Percentiles rank a stretch among this genome's conserved stretches.
These are phyloP conservation scores for Microsporum canis DNA, from an alignment of 2,329 filamentous ascomycete species.

Conservation along the genomic window DNA sequence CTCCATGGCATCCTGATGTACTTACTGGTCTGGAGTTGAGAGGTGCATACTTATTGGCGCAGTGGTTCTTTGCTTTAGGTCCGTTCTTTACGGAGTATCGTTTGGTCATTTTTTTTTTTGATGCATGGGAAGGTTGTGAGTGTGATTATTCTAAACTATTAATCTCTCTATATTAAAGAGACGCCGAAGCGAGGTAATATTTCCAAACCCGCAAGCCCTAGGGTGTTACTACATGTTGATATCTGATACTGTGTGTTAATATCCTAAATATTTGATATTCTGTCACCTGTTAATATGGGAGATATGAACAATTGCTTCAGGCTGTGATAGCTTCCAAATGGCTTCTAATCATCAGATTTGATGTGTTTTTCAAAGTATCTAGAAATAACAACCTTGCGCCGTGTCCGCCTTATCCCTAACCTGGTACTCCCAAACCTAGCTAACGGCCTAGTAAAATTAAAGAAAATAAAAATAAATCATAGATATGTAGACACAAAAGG, in stretches of 20 bases:
- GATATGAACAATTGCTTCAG: too few species aligned
- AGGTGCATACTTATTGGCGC: slow-evolving; percentile 3
- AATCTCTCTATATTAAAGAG: background rate
- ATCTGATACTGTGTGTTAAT: too few species aligned
- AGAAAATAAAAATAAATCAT: background rate
- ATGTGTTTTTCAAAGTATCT: background rate
- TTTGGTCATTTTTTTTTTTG: background rate
- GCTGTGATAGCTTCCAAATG: too few species aligned
- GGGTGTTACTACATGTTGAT: too few species aligned
- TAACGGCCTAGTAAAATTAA: background rate
- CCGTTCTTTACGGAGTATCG: background rate
- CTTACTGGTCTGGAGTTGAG: slow-evolving; percentile 9
- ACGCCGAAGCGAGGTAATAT: background rate
- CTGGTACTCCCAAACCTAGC: background rate
- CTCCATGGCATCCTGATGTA: slow-evolving; percentile 28
- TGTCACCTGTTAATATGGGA: too few species aligned
- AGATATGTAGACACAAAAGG: too few species aligned
- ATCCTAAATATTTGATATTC: too few species aligned
- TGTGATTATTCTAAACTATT: background rate
- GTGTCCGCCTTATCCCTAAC: background rate
- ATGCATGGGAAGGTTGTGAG: background rate
- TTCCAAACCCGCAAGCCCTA: too few species aligned
- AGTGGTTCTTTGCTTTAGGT: background rate
- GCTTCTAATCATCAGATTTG: background rate
- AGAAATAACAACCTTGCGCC: background rate